Evolutionary conservation across 2,329 filamentous ascomycete species (phyloP).

Genomic region (Monosporascus sp.): DNA sequence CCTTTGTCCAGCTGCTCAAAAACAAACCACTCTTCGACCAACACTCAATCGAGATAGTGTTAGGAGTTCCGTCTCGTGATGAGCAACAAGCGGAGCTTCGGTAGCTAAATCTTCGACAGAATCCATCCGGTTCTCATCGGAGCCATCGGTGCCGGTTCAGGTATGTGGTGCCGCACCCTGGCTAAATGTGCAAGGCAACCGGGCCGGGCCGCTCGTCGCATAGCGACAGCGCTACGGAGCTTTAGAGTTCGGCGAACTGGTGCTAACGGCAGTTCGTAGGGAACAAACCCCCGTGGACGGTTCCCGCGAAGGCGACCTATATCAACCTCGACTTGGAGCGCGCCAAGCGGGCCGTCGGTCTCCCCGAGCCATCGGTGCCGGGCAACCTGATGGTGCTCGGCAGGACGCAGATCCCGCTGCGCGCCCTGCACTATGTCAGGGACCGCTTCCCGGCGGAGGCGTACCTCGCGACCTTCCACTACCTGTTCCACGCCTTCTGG

Average conservation of each 20-base stretch:
- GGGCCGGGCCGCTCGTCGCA: background rate
- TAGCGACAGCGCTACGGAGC: too few relatives aligned
- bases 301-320: constrained; percentile 63
- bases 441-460: constrained; percentile 40
- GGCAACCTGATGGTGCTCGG: constrained; percentile 37
- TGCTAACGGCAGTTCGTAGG: constrained; percentile 29
- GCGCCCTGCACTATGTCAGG: constrained; percentile 64
- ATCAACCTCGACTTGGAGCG: constrained; percentile 37
- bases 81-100: background rate
- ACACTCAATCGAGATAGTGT: constrained; percentile 63
- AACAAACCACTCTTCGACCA: constrained; percentile 50
- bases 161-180: constrained; percentile 28
- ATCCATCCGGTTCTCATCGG: constrained; percentile 69
- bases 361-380: constrained; percentile 32
- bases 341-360: constrained; percentile 32
- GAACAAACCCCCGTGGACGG: constrained; percentile 70
- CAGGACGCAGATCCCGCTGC: constrained; percentile 51
- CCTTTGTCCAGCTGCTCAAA: constrained; percentile 51
- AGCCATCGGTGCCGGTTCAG: constrained; percentile 56
- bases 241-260: too few relatives aligned
- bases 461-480: constrained; percentile 49
- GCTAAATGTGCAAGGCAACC: background rate
- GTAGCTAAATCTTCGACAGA: constrained; percentile 31
- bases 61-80: constrained; percentile 24
- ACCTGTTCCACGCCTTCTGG: constrained; percentile 60